phyloP scores from a whole-genome alignment of 1,284 basidiomycete genomes.

The Lentinus polychrous region DNA sequence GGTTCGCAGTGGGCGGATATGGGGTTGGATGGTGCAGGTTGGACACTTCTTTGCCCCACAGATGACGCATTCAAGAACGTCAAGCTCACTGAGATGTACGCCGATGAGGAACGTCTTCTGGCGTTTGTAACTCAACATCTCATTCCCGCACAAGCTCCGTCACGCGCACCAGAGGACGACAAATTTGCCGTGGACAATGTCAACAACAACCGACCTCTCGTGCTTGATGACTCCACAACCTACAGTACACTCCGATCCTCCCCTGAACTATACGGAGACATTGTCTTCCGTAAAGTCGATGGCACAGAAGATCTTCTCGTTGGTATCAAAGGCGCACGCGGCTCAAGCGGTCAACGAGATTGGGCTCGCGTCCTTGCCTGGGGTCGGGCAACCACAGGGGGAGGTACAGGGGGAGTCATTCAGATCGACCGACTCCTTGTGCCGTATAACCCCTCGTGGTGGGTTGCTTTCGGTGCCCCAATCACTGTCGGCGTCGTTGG shows the following conservation, averaged over 20 bases:
- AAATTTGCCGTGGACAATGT: constrained; percentile 28
- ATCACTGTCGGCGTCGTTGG: constrained; percentile 50
- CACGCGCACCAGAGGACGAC: constrained; percentile 19
- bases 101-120: constrained; percentile 52
- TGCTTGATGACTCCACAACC: constrained; percentile 61
- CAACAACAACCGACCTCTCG: constrained; percentile 66
- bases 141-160: constrained; percentile 48
- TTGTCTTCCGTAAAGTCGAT: constrained; percentile 66
- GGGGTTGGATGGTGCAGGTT: constrained; percentile 44
- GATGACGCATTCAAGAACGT: constrained; percentile 90
- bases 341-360: constrained; percentile 61
- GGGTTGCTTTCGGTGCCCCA: constrained; percentile 63
- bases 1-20: constrained; percentile 51
- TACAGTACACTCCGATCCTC: constrained; percentile 60
- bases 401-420: constrained; percentile 78
- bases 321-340: constrained; percentile 85
- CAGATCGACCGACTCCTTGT: constrained; percentile 79
- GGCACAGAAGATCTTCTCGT: constrained; percentile 29
- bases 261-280: constrained; percentile 66
- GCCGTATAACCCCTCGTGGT: constrained; percentile 86
- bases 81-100: constrained; percentile 78
- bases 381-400: constrained; percentile 73
- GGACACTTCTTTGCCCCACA: constrained; percentile 86
- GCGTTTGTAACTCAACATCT: constrained; percentile 86
- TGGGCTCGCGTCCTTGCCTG: constrained; percentile 75